A percentile compares a stretch with the other conserved stretches of the same genome.
These are phyloP conservation scores for Neodidymelliopsis sp. DNA, from an alignment of 2,329 filamentous ascomycete species.

Conservation along the genomic window DNA sequence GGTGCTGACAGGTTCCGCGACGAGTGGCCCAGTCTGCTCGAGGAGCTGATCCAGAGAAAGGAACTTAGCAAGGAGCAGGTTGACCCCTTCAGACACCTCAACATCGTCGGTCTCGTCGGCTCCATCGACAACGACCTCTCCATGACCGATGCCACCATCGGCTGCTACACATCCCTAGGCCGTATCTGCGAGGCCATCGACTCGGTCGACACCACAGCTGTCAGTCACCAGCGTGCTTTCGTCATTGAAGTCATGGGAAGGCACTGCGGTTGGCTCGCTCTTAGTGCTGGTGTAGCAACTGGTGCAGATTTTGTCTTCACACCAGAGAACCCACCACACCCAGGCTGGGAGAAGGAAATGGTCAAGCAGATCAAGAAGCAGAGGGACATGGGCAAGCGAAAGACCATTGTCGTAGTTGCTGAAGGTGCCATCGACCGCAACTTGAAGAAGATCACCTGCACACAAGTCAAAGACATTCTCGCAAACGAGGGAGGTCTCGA, in stretches of 20 bases:
- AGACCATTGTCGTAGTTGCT: slow-evolving; percentile 97
- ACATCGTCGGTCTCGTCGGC: slow-evolving; percentile 94
- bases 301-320: slow-evolving; percentile 98
- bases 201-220: slow-evolving; percentile 94
- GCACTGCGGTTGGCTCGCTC: slow-evolving; percentile 95
- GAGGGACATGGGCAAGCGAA: slow-evolving; percentile 86
- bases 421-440: slow-evolving; percentile 79
- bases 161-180: slow-evolving; percentile 90
- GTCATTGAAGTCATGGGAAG: slow-evolving; percentile 97
- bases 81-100: slow-evolving; percentile 81
- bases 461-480: slow-evolving; percentile 87
- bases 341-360: slow-evolving; percentile 75
- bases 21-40: slow-evolving; percentile 88
- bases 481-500: slow-evolving; percentile 82
- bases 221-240: slow-evolving; percentile 93
- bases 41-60: slow-evolving; percentile 80
- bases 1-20: slow-evolving; percentile 91
- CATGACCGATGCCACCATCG: slow-evolving; percentile 95
- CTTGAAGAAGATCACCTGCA: slow-evolving; percentile 81
- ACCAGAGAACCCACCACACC: slow-evolving; percentile 86
- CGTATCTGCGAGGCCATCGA: slow-evolving; percentile 96
- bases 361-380: slow-evolving; percentile 65
- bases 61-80: slow-evolving; percentile 76
- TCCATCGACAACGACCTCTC: slow-evolving; percentile 99
- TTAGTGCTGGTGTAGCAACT: slow-evolving; percentile 94